Base-by-base conservation (phyloP, 208 protist species). In the Trypanosoma mega region DNA sequence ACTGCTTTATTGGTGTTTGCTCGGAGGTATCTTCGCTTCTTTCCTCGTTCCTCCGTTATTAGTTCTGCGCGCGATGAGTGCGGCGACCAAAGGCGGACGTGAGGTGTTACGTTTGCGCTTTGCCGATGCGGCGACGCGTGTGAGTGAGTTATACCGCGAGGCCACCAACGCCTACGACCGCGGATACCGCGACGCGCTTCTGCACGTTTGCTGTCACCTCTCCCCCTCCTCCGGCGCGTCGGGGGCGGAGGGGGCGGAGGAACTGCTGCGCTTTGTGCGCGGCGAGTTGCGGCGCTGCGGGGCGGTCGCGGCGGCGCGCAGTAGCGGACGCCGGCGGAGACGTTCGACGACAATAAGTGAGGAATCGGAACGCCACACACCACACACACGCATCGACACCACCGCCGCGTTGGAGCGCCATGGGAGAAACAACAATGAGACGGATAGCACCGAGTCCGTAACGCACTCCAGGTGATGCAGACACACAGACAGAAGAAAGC, bases 101-200 rank as follows among this genome's bases (percentile, higher is more conserved):
- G 68, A 76, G 33, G 50, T 45, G 14, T 55, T 85, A 27, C 70
- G 74, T 34, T 16, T 39, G 29, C 68, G 70, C 41, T 87, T 85
- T 45, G 55, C 74, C 16, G 45, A 64, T 4, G 82, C 82, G 3
- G 73, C 82, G 5, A 77, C 62, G 16, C 59, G 64, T 14, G 48
- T 88, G 6, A 72, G 77, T 2, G 72, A 82, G 20, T 65, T 88
- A 24, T 88, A 85, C 49, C 66, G 69, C 6, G 74, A 82, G 31
- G 76, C 77, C 26, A 76, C 54, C 36, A 50, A 74, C 47, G 45
- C 77, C 33, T 88, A 88, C 62, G 71, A 79, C 36, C 59, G 60
- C 11, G 77, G 82, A 27, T 84, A 82, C 58, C 68, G 67, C 36
- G 82, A 90, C 44, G 78, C 77, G 0, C 60, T 85, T 0, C 50